Conservation (phyloP, 2,329 filamentous ascomycete genomes). For the Ascochyta rabiei region DNA sequence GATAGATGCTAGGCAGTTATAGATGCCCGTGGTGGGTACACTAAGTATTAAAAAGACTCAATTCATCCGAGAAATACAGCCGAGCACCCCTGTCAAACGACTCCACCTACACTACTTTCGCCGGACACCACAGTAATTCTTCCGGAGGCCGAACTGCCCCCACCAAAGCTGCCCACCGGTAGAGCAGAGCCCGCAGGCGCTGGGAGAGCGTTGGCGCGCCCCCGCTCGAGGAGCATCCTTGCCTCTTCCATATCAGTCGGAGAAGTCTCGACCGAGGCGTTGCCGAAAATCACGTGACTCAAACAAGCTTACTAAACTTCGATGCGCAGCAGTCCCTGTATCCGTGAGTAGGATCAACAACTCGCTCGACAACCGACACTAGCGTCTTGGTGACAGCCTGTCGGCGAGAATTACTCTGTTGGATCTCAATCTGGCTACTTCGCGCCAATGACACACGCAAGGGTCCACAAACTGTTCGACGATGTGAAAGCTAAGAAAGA, state of each 20-base stretch:
- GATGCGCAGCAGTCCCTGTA: conserved; percentile 26
- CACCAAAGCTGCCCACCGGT: conserved; percentile 29
- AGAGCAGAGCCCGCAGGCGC: conserved; percentile 20
- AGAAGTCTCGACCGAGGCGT: conserved; percentile 26
- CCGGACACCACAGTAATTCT: conserved; percentile 39
- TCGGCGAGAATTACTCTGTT: conserved; percentile 41
- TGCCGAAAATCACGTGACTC: conserved; percentile 17
- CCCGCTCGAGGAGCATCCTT: conserved; percentile 16
- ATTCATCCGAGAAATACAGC: too few relatives aligned
- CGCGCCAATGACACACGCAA: conserved; percentile 18
- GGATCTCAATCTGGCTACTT: conserved; percentile 15
- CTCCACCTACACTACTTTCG: too few relatives aligned
- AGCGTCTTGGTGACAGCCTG: conserved; percentile 1
- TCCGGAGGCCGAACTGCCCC: conserved; percentile 35
- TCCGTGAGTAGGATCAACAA: conserved; percentile 24
- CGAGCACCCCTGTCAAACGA: too few relatives aligned
- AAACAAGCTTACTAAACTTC: conserved; percentile 10
- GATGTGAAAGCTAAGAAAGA: conserved; percentile 21
- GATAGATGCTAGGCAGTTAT: conserved; percentile 8
- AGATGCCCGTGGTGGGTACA: too few relatives aligned
- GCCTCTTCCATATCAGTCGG: conserved; percentile 22
- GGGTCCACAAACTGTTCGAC: conserved; percentile 21
- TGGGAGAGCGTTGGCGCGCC: conserved; percentile 23
- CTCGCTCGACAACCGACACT: conserved; percentile 17
- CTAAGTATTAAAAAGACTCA: too few relatives aligned